Evolutionary conservation across 352 stramenopile species (phyloP).

Genomic region (Blastocystis sp.): DNA sequence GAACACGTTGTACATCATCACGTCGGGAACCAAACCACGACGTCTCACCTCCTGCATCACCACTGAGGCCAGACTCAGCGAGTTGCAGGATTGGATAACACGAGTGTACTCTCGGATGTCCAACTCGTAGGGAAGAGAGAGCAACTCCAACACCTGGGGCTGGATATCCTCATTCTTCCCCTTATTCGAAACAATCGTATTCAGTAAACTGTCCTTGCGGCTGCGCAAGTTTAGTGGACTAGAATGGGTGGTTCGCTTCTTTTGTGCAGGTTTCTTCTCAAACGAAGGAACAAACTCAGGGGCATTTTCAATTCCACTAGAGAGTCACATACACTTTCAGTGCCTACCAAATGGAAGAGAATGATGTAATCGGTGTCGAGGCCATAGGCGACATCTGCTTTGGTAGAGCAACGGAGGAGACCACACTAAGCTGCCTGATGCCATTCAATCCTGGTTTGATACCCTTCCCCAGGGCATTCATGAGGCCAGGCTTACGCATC

Average conservation of each 20-base stretch:
- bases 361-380: neutral
- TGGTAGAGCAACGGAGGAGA: neutral
- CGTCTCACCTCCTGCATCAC: slow-evolving; percentile 44
- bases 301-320: slow-evolving; percentile 38
- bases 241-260: neutral
- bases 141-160: slow-evolving; percentile 25
- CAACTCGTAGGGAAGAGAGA: slow-evolving; percentile 50
- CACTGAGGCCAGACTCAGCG: slow-evolving; percentile 1
- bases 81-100: slow-evolving; percentile 42
- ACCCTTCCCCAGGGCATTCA: neutral
- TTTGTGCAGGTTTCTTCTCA: neutral
- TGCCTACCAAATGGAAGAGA: slow-evolving; percentile 34
- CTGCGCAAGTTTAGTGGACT: neutral
- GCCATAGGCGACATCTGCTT: neutral
- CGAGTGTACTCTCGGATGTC: slow-evolving; percentile 60
- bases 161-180: slow-evolving; percentile 21
- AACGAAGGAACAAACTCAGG: slow-evolving; percentile 6
- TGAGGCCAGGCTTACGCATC: neutral
- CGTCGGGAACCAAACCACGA: slow-evolving; percentile 33
- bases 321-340: neutral
- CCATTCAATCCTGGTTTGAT: slow-evolving; percentile 26
- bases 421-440: neutral
- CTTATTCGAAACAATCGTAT: neutral
- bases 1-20: slow-evolving; percentile 61
- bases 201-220: slow-evolving; percentile 40